These are phyloP conservation scores for Polytolypa hystricis DNA, from an alignment of 2,329 filamentous ascomycete genomes.

Conservation along the genomic window DNA sequence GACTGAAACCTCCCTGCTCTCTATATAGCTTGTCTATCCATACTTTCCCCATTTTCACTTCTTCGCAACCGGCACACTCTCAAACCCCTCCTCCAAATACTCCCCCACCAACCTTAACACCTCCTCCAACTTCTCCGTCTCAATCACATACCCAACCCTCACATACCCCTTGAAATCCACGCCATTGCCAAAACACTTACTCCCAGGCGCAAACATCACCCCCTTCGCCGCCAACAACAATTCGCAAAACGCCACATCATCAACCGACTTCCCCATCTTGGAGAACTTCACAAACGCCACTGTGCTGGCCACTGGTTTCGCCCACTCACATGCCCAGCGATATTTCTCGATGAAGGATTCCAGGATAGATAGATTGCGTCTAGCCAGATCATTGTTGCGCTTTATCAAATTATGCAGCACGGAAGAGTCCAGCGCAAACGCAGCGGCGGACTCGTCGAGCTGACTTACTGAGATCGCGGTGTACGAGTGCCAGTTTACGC, in stretches of 20 bases:
- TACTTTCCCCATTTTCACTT: neutral
- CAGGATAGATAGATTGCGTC: slow-evolving; percentile 55
- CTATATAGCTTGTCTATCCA: no score
- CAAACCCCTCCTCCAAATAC: slow-evolving; percentile 47
- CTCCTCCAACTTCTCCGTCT: slow-evolving; percentile 56
- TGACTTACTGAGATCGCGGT: slow-evolving; percentile 79
- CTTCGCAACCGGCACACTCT: slow-evolving; percentile 30
- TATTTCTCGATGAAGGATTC: slow-evolving; percentile 57
- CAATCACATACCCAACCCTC: slow-evolving; percentile 63
- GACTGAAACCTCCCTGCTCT: no score
- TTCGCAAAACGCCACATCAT: slow-evolving; percentile 62
- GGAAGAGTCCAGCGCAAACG: slow-evolving; percentile 56
- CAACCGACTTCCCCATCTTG: slow-evolving; percentile 49
- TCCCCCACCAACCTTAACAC: slow-evolving; percentile 47
- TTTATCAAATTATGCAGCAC: slow-evolving; percentile 54
- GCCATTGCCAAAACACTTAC: slow-evolving; percentile 57
- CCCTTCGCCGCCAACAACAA: slow-evolving; percentile 57
- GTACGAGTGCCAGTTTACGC: slow-evolving; percentile 62
- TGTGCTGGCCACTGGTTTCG: slow-evolving; percentile 65
- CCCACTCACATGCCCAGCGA: slow-evolving; percentile 54
- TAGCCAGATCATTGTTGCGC: slow-evolving; percentile 56
- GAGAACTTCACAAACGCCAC: slow-evolving; percentile 66
- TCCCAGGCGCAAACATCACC: slow-evolving; percentile 64
- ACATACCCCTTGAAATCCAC: slow-evolving; percentile 63
- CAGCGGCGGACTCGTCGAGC: slow-evolving; percentile 67